Evolutionary conservation across 768 basidiomycete genomes (phyloP), one percentile per base, ranked within the genome.

Genomic region (Pleurotus tuber-regium): DNA sequence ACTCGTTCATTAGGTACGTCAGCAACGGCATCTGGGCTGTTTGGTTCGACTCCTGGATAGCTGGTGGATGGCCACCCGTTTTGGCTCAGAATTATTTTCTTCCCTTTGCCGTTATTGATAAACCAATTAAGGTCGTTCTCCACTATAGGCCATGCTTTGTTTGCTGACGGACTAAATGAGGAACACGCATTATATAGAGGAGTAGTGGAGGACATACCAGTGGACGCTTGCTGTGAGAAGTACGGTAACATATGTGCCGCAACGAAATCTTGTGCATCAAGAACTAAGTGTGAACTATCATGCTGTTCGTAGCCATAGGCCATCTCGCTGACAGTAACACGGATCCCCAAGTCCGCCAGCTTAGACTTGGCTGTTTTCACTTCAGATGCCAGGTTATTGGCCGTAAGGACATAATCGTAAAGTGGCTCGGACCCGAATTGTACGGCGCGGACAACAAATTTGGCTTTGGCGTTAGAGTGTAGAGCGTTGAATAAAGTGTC

Each of bases 51-150:
- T 4, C 79, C 71, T 1, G 62, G 28, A 10, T 77, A 88, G 0
- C 82, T 84, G 41, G 70, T 69, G 0, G 86, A 87, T 1, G 87
- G 87, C 87, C 87, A 90, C 33, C 87, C 87, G 61, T 87, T 89
- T 86, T 89, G 77, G 57, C 79, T 83, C 33, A 88, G 70, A 58
- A 85, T 84, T 62, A 89, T 86, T 66, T 89, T 89, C 72, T 89
- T 89, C 8, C 79, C 80, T 23, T 76, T 60, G 3, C 79, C 82
- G 47, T 83, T 74, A 12, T 70, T 60, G 29, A 83, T 72, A 59
- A 89, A 89, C 79, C 82, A 89, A 54, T 85, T 64, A 50, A 87
- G 61, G 60, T 89, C 86, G 1, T 60, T 63, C 53, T 70, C 42
- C 0, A 89, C 80, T 21, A 83, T 68, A 1, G 84, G 78, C 86